Base-by-base conservation (phyloP, 2,329 filamentous ascomycete species). In the Cladosporium sp. region DNA sequence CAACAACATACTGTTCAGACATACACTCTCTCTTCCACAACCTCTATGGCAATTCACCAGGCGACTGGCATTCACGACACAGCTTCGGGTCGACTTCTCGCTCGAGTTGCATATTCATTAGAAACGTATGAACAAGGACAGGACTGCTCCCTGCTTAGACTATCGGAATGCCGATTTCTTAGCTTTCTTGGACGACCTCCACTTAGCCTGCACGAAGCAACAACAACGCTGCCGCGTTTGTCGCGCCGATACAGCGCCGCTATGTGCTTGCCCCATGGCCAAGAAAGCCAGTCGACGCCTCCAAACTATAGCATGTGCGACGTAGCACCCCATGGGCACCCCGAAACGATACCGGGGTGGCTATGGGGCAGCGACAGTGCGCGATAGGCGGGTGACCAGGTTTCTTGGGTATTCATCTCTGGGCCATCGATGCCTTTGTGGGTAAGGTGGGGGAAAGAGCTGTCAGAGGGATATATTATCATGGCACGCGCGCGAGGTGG, bases 191-290 rank as follows among this genome's bases (percentile, higher is more conserved):
- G 60, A 53, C 49, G 31, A 62, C 49, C 31, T 62, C 60, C 60
- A 40, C 60, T 62, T 62, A 49, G 60, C 60, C 59, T 53, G 60
- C 60, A 62, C 60, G 60, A 62, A 62, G 60, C 60, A 52, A 62
- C 33, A 62, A 62, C 49, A 62, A 53, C 44, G 60, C 60, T 44
- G 31, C 60, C 49, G 46, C 23, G 29, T 53, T 40, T 21, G 33
- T 62, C 31, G 33, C 49, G 33, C 60, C 35, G 60, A 53, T 31
- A 53, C 31, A 31, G 46, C 59, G 59, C 59, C 40, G 29, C 18
- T n/a, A 35, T 62, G 40, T 62, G 59, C 59, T 62, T 62, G n/a
- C 59, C 59, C 59, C 29, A 23, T 35, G 60, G 60, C 60, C 60
- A 62, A 62, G 60, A 28, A 53, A 33, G 60, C 31, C 21, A 29